Percentiles rank a stretch among this genome's conserved stretches.
phyloP scores from a whole-genome alignment of 495 filamentous ascomycete genomes.

The Staphylotrichum tortipilum region DNA sequence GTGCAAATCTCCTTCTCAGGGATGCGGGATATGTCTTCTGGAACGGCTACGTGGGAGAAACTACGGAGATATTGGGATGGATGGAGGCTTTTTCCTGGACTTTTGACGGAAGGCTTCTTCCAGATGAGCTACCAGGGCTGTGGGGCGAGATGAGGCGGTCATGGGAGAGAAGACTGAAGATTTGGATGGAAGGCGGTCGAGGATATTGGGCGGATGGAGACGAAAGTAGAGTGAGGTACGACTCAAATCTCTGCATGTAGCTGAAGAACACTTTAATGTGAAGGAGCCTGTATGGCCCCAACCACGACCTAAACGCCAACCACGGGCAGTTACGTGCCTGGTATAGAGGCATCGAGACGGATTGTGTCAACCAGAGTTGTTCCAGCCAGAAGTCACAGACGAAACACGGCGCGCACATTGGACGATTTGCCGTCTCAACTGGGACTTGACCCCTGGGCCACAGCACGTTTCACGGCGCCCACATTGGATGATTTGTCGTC shows the following conservation, averaged over 20 bases:
- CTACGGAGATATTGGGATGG: neutral
- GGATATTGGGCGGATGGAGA: neutral
- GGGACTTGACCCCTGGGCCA: too few relatives aligned
- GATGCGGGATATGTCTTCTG: neutral
- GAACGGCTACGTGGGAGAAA: neutral
- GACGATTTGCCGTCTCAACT: too few relatives aligned
- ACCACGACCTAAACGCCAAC: too few relatives aligned
- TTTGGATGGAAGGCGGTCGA: neutral
- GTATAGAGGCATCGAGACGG: too few relatives aligned
- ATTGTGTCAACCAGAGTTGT: too few relatives aligned
- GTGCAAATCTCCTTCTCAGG: neutral
- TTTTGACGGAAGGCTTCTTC: neutral
- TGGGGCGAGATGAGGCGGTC: neutral
- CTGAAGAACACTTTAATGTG: too few relatives aligned
- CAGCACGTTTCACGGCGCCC: too few relatives aligned
- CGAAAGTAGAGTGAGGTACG: neutral
- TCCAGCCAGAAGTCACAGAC: too few relatives aligned
- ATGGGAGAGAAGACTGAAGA: neutral
- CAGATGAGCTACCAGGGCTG: neutral
- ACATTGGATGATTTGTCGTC: too few relatives aligned
- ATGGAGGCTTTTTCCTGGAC: neutral
- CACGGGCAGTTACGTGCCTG: too few relatives aligned
- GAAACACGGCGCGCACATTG: too few relatives aligned
- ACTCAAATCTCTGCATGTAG: neutral
- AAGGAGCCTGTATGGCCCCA: too few relatives aligned